A percentile compares a stretch with the other conserved stretches of the same genome.
These are phyloP conservation scores for Kodamaea nitidulidarum DNA, from an alignment of 805 yeast species.

Conservation along the genomic window DNA sequence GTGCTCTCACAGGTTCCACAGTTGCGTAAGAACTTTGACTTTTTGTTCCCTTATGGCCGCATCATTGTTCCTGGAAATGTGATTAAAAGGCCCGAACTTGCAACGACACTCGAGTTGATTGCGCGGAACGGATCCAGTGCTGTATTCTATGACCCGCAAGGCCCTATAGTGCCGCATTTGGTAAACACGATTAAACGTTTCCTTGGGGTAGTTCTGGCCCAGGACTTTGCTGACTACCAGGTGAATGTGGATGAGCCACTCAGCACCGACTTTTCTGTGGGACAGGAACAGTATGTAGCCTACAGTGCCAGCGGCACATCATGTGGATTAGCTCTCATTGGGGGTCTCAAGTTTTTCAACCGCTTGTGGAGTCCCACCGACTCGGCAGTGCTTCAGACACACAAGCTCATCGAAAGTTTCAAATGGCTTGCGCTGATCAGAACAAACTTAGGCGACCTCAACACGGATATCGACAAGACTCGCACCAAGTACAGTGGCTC, in stretches of 20 bases:
- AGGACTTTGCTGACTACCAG: slow-evolving; percentile 66
- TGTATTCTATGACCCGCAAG: slow-evolving; percentile 78
- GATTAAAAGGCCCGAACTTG: slow-evolving; percentile 56
- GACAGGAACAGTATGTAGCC: slow-evolving; percentile 20
- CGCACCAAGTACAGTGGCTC: slow-evolving; percentile 43
- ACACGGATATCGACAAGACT: slow-evolving; percentile 23
- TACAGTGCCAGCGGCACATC: slow-evolving; percentile 65
- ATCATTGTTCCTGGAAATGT: slow-evolving; percentile 53
- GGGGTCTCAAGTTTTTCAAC: slow-evolving; percentile 68
- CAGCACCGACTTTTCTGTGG: slow-evolving; percentile 15
- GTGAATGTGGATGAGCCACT: slow-evolving; percentile 42
- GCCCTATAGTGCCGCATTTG: slow-evolving; percentile 64
- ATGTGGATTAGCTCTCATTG: slow-evolving; percentile 75
- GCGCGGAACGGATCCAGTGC: slow-evolving; percentile 77
- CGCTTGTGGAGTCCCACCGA: slow-evolving; percentile 21
- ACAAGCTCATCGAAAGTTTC: slow-evolving; percentile 77
- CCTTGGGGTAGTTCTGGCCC: slow-evolving; percentile 63
- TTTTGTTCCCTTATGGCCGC: slow-evolving; percentile 24
- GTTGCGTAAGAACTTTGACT: slow-evolving; percentile 33
- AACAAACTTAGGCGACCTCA: slow-evolving; percentile 74
- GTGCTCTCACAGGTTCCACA: slow-evolving; percentile 26
- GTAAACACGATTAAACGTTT: slow-evolving; percentile 43
- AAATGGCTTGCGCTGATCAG: slow-evolving; percentile 91
- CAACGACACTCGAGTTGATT: slow-evolving; percentile 60
- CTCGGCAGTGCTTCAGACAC: slow-evolving; percentile 42